Conservation (phyloP, 2,329 filamentous ascomycete genomes). For the Xylogone sp. region DNA sequence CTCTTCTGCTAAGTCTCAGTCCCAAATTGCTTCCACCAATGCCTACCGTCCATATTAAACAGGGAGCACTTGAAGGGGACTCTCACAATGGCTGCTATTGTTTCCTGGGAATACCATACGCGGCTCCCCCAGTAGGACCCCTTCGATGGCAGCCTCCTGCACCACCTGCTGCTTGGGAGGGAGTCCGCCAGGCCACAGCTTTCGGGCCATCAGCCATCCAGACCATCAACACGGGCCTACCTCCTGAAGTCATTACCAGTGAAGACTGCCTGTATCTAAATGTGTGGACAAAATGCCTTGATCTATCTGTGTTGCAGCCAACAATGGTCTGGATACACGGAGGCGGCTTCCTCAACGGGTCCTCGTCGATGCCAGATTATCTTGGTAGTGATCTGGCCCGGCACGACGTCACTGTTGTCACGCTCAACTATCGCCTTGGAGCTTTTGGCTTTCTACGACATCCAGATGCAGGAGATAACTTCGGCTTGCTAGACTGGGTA, state of each 20-base stretch:
- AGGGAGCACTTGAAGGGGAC: background rate
- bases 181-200: slow-evolving; percentile 1
- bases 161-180: slow-evolving; percentile 12
- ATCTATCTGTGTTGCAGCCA: slow-evolving; percentile 24
- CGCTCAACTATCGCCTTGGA: slow-evolving; percentile 39
- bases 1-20: too few species aligned
- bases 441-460: slow-evolving; percentile 20
- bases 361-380: slow-evolving; percentile 35
- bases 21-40: too few species aligned
- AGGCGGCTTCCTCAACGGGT: slow-evolving; percentile 34
- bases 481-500: slow-evolving; percentile 44
- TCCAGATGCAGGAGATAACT: slow-evolving; percentile 37
- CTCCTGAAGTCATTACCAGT: background rate
- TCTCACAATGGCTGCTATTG: slow-evolving; percentile 13
- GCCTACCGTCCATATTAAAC: background rate
- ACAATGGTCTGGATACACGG: slow-evolving; percentile 39
- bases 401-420: slow-evolving; percentile 36
- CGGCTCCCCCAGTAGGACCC: background rate
- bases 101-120: slow-evolving; percentile 3
- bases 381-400: slow-evolving; percentile 39
- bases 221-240: slow-evolving; percentile 18
- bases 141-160: slow-evolving; percentile 20
- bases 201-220: slow-evolving; percentile 9
- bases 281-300: slow-evolving; percentile 27
- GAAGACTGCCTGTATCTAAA: slow-evolving; percentile 32